Base-by-base conservation (phyloP, 306 rosid species). In the Styphnolobium japonicum region DNA sequence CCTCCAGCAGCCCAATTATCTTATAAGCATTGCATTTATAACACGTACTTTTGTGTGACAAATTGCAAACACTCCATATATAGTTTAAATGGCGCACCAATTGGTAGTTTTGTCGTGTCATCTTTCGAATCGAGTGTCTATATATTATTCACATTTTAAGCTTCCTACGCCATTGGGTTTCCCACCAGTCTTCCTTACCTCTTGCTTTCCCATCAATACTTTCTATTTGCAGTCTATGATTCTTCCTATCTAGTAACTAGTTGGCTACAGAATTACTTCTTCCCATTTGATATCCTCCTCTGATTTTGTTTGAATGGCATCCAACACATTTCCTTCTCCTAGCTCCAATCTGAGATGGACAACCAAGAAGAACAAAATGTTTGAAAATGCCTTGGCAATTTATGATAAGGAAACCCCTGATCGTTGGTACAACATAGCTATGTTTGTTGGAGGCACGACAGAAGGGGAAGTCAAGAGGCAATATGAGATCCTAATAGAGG, bases 341-440 rank as follows among this genome's bases (percentile, higher is more conserved):
- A 57, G 49, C 57, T 75, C 83, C 37, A 68, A 45, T 57, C 34
- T 68, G 16, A 77, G 75, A 65, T 92, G 94, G 94, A 88, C 91
- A 55, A 79, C 81, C 19, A 63, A 82, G 85, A 82, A 92, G 83
- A 85, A 90, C 77, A 86, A 87, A 80, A 39, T 78, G 81, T 88
- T 87, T 36, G 97, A 92, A 77, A 90, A 73, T 80, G 94, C 89
- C 46, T 81, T 92, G 73, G 94, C 97, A 31, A 82, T 90, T 34
- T 87, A 86, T 63, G 89, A 87, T 62, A 68, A 84, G 82, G 92
- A 88, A 79, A 83, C 86, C 23, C 84, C 91, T 31, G 90, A 88
- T 45, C 87, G 95, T 39, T 92, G 92, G 92, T 48, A 67, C 34
- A 92, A 86, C 46, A 87, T 92, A 81, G 92, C 93, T 52, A 81